Evolutionary conservation across 331 rosid species (phyloP).

Genomic region (Arachis monticola): DNA sequence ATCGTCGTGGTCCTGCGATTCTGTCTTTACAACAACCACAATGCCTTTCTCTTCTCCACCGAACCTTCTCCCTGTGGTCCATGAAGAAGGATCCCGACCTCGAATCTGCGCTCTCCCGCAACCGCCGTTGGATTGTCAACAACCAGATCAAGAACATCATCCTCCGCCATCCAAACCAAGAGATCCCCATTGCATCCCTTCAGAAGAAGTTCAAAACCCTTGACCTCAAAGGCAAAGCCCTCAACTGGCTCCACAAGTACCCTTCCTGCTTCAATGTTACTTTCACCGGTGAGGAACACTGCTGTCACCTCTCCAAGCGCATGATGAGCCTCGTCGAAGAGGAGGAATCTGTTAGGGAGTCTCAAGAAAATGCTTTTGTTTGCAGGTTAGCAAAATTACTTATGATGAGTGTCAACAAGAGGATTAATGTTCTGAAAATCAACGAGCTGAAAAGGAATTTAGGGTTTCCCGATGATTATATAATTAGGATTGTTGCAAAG

Average conservation of each 20-base stretch:
- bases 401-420: constrained; percentile 63
- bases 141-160: constrained; percentile 85
- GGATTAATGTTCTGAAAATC: constrained; percentile 67
- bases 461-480: constrained; percentile 81
- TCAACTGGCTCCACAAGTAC: constrained; percentile 83
- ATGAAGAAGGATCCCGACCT: constrained; percentile 87
- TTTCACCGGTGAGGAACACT: constrained; percentile 48
- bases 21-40: constrained; percentile 20
- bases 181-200: constrained; percentile 56
- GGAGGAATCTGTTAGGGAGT: constrained; percentile 61
- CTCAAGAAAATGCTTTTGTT: constrained; percentile 59
- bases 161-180: constrained; percentile 67
- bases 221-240: constrained; percentile 90
- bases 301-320: constrained; percentile 67
- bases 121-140: constrained; percentile 85
- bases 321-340: constrained; percentile 69
- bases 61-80: constrained; percentile 72
- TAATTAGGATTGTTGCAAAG: constrained; percentile 62
- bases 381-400: constrained; percentile 64
- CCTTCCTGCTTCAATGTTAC: constrained; percentile 79
- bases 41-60: constrained; percentile 19
- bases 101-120: constrained; percentile 74
- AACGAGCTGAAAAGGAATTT: constrained; percentile 66
- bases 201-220: constrained; percentile 90
- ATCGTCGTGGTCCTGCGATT: neutral